A percentile compares a stretch with the other conserved stretches of the same genome.
Conservation (phyloP, 176 grass and related monocot genomes). For the Musa itinerans region DNA sequence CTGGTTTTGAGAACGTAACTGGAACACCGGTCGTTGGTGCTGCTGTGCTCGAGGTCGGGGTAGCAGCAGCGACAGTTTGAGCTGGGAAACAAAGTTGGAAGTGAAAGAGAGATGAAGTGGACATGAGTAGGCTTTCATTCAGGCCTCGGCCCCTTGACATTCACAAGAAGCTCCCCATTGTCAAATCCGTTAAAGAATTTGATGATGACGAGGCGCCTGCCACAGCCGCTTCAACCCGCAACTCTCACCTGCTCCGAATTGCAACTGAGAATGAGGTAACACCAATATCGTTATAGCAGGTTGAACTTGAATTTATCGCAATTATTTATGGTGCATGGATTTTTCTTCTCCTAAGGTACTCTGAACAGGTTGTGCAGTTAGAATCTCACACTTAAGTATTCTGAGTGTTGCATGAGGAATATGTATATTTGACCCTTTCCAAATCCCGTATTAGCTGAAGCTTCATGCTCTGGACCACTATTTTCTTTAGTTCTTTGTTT, state of each 20-base stretch:
- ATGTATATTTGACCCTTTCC: too few relatives aligned
- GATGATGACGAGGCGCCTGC: slow-evolving; percentile 66
- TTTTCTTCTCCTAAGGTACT: too few relatives aligned
- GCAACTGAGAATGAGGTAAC: slow-evolving; percentile 25
- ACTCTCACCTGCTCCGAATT: slow-evolving; percentile 20
- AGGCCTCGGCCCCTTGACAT: slow-evolving; percentile 97
- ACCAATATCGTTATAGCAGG: neutral
- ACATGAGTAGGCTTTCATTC: slow-evolving; percentile 92
- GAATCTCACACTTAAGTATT: too few relatives aligned
- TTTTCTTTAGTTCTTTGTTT: too few relatives aligned
- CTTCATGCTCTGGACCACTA: too few relatives aligned
- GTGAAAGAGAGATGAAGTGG: slow-evolving; percentile 46
- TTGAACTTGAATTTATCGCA: neutral
- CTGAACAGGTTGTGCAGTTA: too few relatives aligned
- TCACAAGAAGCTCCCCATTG: slow-evolving; percentile 91
- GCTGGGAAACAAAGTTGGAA: neutral
- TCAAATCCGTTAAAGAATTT: slow-evolving; percentile 81
- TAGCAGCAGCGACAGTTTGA: neutral
- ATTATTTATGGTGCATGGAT: too few relatives aligned
- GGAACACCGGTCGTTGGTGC: neutral
- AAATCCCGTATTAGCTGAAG: too few relatives aligned
- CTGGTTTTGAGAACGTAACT: neutral
- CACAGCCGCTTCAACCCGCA: slow-evolving; percentile 5
- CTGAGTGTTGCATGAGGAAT: too few relatives aligned
- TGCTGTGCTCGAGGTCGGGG: neutral